Conservation (phyloP, 2,329 filamentous ascomycete species). For the Aotearoamyces nothofagi region DNA sequence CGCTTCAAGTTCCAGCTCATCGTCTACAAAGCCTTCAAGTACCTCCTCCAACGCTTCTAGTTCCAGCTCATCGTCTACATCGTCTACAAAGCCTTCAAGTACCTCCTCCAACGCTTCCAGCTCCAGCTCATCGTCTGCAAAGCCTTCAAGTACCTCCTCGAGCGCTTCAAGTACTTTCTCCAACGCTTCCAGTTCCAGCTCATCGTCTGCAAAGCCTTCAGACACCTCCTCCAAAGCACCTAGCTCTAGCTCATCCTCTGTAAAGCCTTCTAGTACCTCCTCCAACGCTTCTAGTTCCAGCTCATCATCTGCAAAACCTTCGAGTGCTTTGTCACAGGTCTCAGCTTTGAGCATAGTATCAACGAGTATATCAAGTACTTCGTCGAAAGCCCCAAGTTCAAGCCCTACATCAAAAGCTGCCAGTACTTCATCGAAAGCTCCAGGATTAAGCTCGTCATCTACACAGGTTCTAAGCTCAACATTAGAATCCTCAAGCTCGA, state of each 20-base stretch:
- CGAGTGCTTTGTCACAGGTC: no score
- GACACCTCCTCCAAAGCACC: not conserved
- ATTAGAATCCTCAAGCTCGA: no score
- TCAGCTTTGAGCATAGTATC: no score
- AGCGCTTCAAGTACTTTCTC: not conserved
- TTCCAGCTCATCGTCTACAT: not conserved
- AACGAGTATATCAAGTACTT: not conserved
- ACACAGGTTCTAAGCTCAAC: not conserved
- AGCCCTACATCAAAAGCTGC: no score
- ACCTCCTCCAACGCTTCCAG: not conserved
- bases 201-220: no score
- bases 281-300: not conserved
- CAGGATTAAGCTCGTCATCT: not conserved
- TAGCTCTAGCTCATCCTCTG: not conserved
- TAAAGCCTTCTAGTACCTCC: not conserved
- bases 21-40: no score
- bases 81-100: not conserved
- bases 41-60: not conserved
- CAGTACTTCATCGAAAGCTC: not conserved
- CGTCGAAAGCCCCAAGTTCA: conserved; percentile 1
- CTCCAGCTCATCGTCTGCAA: not conserved
- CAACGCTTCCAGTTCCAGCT: not conserved
- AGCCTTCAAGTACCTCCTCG: not conserved
- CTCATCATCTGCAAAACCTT: not conserved
- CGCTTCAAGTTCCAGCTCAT: not conserved